Conservation (phyloP, 352 stramenopile genomes). For the Pythium volutum region DNA sequence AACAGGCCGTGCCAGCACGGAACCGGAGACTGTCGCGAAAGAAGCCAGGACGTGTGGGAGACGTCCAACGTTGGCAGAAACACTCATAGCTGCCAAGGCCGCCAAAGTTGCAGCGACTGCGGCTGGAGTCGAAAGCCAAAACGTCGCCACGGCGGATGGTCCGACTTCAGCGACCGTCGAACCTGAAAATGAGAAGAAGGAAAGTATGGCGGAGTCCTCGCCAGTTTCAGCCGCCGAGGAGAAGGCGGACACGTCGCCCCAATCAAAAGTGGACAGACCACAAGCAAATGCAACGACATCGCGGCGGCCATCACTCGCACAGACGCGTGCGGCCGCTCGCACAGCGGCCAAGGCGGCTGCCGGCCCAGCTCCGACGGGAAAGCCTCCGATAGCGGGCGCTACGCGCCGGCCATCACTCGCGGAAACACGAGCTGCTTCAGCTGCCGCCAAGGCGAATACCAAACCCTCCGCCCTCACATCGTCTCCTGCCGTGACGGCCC, state of each 20-base stretch:
- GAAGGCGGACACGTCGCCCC: neutral
- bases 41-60: slow-evolving; percentile 3
- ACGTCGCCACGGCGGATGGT: neutral
- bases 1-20: neutral
- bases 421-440: slow-evolving; percentile 7
- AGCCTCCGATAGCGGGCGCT: neutral
- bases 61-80: slow-evolving; percentile 12
- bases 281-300: neutral
- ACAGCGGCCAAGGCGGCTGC: neutral
- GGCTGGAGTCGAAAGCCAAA: neutral
- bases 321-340: neutral
- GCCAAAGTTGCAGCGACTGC: neutral
- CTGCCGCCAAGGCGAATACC: neutral
- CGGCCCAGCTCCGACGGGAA: neutral
- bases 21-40: slow-evolving; percentile 11
- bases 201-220: neutral
- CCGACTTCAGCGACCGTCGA: neutral
- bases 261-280: neutral
- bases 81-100: slow-evolving; percentile 6
- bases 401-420: slow-evolving; percentile 13
- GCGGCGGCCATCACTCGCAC: slow-evolving; percentile 3
- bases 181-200: neutral
- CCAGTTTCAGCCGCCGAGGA: neutral
- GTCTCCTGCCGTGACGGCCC: neutral
- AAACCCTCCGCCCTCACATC: neutral